These are phyloP conservation scores for Blastocystis sp. DNA, from an alignment of 352 stramenopile species.

Conservation along the genomic window DNA sequence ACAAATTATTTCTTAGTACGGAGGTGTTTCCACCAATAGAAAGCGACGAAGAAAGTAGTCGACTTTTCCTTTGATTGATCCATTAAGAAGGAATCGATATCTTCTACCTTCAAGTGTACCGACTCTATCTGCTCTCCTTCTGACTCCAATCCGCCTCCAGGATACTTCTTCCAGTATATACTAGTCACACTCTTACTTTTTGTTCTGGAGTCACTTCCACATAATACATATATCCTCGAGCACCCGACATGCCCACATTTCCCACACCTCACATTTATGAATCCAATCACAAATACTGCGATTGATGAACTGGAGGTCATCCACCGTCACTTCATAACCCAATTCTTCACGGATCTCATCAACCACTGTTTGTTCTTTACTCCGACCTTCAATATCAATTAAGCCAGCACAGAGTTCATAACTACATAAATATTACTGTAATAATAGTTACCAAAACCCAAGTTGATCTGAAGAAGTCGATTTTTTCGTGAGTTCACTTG, in stretches of 20 bases:
- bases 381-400: constrained; percentile 14
- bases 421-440: neutral
- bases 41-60: neutral
- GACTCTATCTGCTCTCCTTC: constrained; percentile 42
- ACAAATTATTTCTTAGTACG: neutral
- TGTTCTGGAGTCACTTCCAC: constrained; percentile 36
- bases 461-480: neutral
- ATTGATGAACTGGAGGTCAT: neutral
- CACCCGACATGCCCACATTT: constrained; percentile 5
- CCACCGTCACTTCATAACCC: constrained; percentile 4
- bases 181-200: neutral
- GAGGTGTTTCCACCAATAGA: constrained; percentile 32
- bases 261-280: neutral
- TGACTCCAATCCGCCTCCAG: constrained; percentile 15
- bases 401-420: constrained; percentile 45
- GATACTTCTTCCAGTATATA: neutral
- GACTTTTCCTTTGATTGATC: constrained; percentile 34
- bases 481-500: constrained; percentile 8
- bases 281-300: neutral
- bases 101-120: neutral
- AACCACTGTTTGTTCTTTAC: constrained; percentile 27
- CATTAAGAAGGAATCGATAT: constrained; percentile 11
- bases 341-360: constrained; percentile 47
- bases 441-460: neutral
- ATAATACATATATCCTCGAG: constrained; percentile 28